Percentiles rank a stretch among this genome's conserved stretches.
Conservation (phyloP, 345 rosid genomes). For the Hibiscus syriacus region DNA sequence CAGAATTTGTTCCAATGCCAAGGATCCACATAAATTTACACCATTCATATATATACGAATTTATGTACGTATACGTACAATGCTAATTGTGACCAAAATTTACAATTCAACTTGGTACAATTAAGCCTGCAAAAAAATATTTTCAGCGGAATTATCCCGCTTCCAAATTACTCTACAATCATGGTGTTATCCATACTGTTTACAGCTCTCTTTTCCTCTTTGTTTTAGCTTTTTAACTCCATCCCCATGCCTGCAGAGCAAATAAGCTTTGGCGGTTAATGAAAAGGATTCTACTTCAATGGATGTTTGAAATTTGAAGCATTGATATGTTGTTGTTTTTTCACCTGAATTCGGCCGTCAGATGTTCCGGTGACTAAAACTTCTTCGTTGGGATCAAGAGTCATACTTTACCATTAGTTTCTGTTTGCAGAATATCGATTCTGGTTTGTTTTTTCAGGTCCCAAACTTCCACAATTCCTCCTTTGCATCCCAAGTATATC, state of each 20-base stretch:
- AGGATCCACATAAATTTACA: neutral
- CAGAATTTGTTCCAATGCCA: neutral
- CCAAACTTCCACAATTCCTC: constrained; percentile 59
- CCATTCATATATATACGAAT: neutral
- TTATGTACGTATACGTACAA: neutral
- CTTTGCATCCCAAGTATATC: constrained; percentile 54
- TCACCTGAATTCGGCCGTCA: constrained; percentile 48
- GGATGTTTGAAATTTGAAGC: neutral
- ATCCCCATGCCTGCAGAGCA: constrained; percentile 52
- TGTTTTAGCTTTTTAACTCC: constrained; percentile 23
- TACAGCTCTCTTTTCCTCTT: neutral
- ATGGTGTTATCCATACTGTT: neutral
- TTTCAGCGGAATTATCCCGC: too few relatives aligned
- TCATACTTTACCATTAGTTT: constrained; percentile 41
- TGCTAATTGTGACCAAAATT: neutral
- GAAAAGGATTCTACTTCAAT: neutral
- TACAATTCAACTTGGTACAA: neutral
- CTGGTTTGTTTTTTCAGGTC: constrained; percentile 42
- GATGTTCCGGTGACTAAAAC: constrained; percentile 51
- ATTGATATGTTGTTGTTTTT: neutral
- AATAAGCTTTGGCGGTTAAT: neutral
- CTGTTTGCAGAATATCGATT: constrained; percentile 39
- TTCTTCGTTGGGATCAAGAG: constrained; percentile 45
- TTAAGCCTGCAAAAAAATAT: neutral
- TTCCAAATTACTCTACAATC: neutral